phyloP scores from a whole-genome alignment of 2,329 filamentous ascomycete genomes.

The Fusarium verrucosum region DNA sequence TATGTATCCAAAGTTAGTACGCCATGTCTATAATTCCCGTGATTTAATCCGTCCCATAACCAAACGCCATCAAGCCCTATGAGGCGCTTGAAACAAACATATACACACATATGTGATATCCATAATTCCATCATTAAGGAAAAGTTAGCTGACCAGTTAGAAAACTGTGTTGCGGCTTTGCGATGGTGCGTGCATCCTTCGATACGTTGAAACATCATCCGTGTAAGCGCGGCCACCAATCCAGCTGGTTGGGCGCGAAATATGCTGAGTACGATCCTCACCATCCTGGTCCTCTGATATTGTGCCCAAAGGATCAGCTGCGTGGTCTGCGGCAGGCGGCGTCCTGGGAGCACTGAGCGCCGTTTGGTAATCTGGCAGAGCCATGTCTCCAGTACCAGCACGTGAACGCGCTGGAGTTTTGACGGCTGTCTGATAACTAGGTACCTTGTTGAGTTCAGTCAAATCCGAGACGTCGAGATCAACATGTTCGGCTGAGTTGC shows the following conservation, averaged over 20 bases:
- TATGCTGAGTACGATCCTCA: conserved; percentile 39
- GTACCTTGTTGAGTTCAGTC: conserved; percentile 74
- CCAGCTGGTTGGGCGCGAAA: conserved; percentile 41
- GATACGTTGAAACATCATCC: conserved; percentile 37
- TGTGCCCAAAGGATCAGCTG: conserved; percentile 44
- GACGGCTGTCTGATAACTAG: conserved; percentile 80
- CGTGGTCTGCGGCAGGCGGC: conserved; percentile 51
- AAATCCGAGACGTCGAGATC: conserved; percentile 69
- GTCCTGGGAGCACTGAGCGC: conserved; percentile 64
- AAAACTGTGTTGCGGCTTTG: conserved; percentile 37
- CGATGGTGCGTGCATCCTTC: conserved; percentile 32
- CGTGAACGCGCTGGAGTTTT: conserved; percentile 68
- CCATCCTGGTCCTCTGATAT: conserved; percentile 47
- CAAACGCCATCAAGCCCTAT: conserved; percentile 32
- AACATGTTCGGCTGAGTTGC: conserved; percentile 65
- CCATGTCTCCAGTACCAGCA: conserved; percentile 57
- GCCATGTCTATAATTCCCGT: conserved; percentile 37
- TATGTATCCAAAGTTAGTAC: conserved; percentile 14
- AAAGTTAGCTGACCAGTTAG: conserved; percentile 1
- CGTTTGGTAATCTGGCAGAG: conserved; percentile 73
- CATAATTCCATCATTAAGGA: conserved; percentile 1
- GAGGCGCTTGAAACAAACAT: conserved; percentile 18
- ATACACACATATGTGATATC: conserved; percentile 16
- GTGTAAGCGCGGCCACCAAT: conserved; percentile 39
- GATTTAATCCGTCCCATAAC: conserved; percentile 3